These are phyloP conservation scores for Candida boidinii DNA, from an alignment of 805 yeast species.

Conservation along the genomic window DNA sequence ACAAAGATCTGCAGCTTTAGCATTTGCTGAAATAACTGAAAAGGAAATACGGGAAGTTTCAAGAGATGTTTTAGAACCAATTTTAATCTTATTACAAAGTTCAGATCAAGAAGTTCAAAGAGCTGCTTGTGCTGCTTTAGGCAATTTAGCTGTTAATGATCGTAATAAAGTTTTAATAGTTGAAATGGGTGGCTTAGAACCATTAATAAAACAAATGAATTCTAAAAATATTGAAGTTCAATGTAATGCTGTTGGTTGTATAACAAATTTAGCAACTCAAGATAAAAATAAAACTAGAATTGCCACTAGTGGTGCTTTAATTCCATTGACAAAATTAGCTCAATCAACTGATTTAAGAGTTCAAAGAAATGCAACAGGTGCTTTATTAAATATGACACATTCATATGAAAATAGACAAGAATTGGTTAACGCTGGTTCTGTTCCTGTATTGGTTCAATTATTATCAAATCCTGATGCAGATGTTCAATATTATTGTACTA, in stretches of 20 bases:
- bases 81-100: constrained; percentile 75
- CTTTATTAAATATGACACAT: constrained; percentile 95
- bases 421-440: constrained; percentile 95
- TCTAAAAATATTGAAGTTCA: constrained; percentile 95
- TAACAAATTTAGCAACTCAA: constrained; percentile 95
- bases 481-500: constrained; percentile 96
- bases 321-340: constrained; percentile 90
- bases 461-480: constrained; percentile 86
- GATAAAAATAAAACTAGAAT: constrained; percentile 95
- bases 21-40: constrained; percentile 97
- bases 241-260: constrained; percentile 98
- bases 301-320: constrained; percentile 92
- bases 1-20: constrained; percentile 94
- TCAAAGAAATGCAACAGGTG: constrained; percentile 98
- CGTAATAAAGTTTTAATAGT: constrained; percentile 90
- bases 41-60: constrained; percentile 89
- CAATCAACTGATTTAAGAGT: constrained; percentile 92
- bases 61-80: constrained; percentile 89
- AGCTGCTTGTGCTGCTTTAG: constrained; percentile 98
- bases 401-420: constrained; percentile 94
- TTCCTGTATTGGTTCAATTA: constrained; percentile 87
- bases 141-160: constrained; percentile 95
- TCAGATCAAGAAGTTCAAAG: constrained; percentile 93
- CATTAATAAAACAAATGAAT: constrained; percentile 95
- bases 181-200: constrained; percentile 97